Conservation (phyloP, 257 asterid genomes). For the Petunia axillaris region DNA sequence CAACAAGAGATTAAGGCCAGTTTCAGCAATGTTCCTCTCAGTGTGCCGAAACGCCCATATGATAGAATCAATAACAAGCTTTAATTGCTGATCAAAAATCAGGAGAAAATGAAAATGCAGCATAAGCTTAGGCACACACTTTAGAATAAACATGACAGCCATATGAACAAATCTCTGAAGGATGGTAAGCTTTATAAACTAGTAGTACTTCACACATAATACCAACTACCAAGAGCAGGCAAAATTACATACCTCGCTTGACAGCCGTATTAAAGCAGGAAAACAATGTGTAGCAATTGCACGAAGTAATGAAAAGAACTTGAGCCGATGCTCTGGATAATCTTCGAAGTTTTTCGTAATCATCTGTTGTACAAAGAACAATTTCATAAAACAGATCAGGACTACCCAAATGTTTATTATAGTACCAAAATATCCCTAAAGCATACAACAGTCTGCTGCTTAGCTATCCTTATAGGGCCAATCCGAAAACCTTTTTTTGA, state of each 20-base stretch:
- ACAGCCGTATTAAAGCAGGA: constrained; percentile 85
- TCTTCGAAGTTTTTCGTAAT: constrained; percentile 96
- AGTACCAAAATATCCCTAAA: constrained; percentile 21
- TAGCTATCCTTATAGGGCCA: neutral
- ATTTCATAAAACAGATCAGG: constrained; percentile 18
- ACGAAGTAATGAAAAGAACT: constrained; percentile 88
- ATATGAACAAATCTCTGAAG: neutral
- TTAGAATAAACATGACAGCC: neutral
- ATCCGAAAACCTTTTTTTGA: no score
- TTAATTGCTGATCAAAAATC: constrained; percentile 70
- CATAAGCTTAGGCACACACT: constrained; percentile 8
- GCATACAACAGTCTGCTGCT: neutral
- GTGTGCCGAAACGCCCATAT: constrained; percentile 99
- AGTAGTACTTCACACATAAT: neutral
- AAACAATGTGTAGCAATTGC: constrained; percentile 96
- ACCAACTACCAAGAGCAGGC: neutral
- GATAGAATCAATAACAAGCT: constrained; percentile 96
- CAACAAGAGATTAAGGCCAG: constrained; percentile 86
- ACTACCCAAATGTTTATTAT: neutral
- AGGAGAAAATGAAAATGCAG: constrained; percentile 28
- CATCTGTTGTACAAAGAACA: constrained; percentile 59
- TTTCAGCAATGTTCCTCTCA: constrained; percentile 96
- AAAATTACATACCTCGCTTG: constrained; percentile 69
- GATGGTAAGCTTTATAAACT: neutral
- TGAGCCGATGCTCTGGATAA: constrained; percentile 98